Evolutionary conservation across 805 yeast species (phyloP), one percentile per base, ranked within the genome.

Genomic region (Starmera dryadoides): DNA sequence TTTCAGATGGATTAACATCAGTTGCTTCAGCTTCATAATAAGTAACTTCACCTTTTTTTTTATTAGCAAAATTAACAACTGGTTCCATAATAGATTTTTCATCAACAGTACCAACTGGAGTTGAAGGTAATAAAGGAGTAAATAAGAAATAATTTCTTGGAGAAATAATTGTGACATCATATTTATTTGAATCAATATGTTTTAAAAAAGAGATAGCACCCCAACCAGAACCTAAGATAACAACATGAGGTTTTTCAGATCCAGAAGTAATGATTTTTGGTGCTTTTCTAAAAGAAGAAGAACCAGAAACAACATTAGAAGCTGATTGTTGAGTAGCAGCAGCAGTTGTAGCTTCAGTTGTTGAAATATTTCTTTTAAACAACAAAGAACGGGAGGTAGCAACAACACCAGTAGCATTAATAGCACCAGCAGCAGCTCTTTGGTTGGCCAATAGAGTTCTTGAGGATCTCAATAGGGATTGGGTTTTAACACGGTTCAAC

Each of bases 81-180:
- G 97, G 96, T 63, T 89, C 97, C 71, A 87, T 83, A 57, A 89
- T 88, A 23, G 96, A 88, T 60, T 93, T 85, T 61, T 86, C 95
- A 52, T 72, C 73, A 44, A 87, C 83, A 20, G 96, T 86, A 44
- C 97, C 97, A 29, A 95, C 88, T 37, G 96, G 95, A 47, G 89
- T 81, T 6, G 95, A 85, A 35, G 97, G 97, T 54, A 89, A 71
- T 58, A 89, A 68, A 17, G 97, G 97, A 35, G 97, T 89, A 73
- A 89, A 89, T 49, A 89, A 69, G 68, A 89, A 87, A 71, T 86
- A 89, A 69, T 86, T 87, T 68, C 97, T 79, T 47, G 97, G 96
- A 20, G 95, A 86, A 32, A 89, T 81, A 40, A 89, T 77, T 30
- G 89, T 81, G 36, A 89, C 96, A 56, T 89, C 86, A 70, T 86